Evolutionary conservation across 2,329 filamentous ascomycete genomes (phyloP).

Genomic region (Orbilia oligospora): DNA sequence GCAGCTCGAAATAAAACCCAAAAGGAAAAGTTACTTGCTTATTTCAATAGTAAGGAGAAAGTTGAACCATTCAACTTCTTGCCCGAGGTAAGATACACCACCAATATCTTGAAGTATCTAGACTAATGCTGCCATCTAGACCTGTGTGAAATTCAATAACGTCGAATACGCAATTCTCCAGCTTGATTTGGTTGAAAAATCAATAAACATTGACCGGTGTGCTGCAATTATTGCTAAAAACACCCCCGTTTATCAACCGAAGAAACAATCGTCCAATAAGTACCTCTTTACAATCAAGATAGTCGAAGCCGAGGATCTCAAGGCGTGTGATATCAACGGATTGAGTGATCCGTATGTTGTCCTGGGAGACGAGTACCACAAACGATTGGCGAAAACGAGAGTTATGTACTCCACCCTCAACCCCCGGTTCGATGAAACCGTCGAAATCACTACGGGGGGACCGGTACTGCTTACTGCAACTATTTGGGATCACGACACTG

Average conservation of each 20-base stretch:
- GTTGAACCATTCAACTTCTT: conserved; percentile 98
- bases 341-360: conserved; percentile 97
- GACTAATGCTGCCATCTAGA: conserved; percentile 71
- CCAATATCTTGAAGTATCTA: not conserved
- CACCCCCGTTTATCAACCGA: conserved; percentile 77
- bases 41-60: conserved; percentile 91
- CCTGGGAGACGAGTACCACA: conserved; percentile 96
- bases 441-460: conserved; percentile 93
- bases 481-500: conserved; percentile 97
- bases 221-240: conserved; percentile 83
- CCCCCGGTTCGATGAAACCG: conserved; percentile 95
- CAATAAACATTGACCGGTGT: conserved; percentile 92
- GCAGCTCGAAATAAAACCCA: conserved; percentile 82
- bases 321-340: conserved; percentile 96
- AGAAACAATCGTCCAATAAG: conserved; percentile 79
- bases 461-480: conserved; percentile 95
- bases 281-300: conserved; percentile 99
- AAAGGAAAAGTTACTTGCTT: conserved; percentile 92
- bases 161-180: conserved; percentile 94
- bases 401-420: conserved; percentile 92
- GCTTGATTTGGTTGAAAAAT: conserved; percentile 88
- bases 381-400: conserved; percentile 92
- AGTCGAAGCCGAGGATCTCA: conserved; percentile 96
- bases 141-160: conserved; percentile 97
- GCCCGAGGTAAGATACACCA: conserved; percentile 76